Evolutionary conservation across 2,329 filamentous ascomycete species (phyloP), one percentile per base, ranked within the genome.

Genomic region (Alternaria rosae): DNA sequence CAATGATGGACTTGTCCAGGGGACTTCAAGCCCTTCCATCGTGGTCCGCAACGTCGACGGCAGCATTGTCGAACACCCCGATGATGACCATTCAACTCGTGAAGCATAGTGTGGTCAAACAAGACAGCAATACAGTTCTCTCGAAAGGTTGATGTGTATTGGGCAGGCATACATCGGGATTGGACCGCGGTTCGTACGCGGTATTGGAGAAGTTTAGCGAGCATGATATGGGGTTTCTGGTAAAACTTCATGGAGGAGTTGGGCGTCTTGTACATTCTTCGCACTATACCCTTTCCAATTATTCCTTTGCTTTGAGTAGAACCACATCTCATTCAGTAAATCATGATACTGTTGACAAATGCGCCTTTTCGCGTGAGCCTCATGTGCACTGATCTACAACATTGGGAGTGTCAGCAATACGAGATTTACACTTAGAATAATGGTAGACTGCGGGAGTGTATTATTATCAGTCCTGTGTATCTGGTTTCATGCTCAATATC

Each of bases 131-230:
- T 1, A 10, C 12, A 4, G 47, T 3, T 32, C 28, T 12, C 12
- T 15, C 0, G 0, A 6, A n/a, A 32, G 12, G 10, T 50, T 50
- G 47, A 1, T 0, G 47, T 0, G 9, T 32, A 17, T n/a, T 23
- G 1, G 8, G 10, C 0, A n/a, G 7, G 6, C 3, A 13, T n/a
- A 7, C 15, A n/a, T 50, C 3, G 8, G 12, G 0, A 28, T 11
- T 12, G 20, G 20, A 17, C 8, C 28, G 5, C 9, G 0, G 10
- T 7, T 11, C 11, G 3, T 0, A 11, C 3, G 47, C 11, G 13
- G 8, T 4, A 3, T 9, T 11, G 13, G 17, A 15, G 6, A 11
- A 6, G 3, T 0, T 8, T 7, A 23, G 28, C 8, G 8, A 35
- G 28, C 13, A 5, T 50, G 3, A 7, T 12, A 10, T 50, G 13